phyloP scores from a whole-genome alignment of 371 early-diverging fungal species.

The Mortierella sp. region DNA sequence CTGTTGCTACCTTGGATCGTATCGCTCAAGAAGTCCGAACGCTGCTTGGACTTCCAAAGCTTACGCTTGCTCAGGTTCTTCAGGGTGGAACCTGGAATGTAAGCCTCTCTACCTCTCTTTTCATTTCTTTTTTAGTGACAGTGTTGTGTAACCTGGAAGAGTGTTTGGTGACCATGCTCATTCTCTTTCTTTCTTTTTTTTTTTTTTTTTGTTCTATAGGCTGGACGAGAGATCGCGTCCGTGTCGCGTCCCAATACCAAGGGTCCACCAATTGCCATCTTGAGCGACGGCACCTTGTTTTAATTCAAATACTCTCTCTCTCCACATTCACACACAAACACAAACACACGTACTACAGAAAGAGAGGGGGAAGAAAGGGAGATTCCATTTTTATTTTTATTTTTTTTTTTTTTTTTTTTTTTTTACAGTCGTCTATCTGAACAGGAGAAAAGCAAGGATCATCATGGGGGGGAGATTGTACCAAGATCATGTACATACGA shows the following conservation, averaged over 20 bases:
- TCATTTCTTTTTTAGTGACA: not conserved
- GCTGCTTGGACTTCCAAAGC: conserved; percentile 61
- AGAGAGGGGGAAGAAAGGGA: not conserved
- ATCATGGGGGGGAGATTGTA: not conserved
- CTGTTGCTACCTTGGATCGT: conserved; percentile 83
- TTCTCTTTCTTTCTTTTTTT: not conserved
- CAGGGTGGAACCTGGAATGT: conserved; percentile 93
- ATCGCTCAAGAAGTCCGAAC: conserved; percentile 75
- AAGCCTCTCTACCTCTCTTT: conserved; percentile 26
- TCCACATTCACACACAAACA: not conserved
- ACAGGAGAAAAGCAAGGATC: no score
- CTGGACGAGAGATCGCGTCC: conserved; percentile 90
- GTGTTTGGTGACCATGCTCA: not conserved
- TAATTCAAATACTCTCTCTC: conserved; percentile 40
- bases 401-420: not conserved
- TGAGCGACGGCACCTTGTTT: conserved; percentile 84
- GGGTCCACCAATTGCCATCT: conserved; percentile 90
- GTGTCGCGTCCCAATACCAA: conserved; percentile 76
- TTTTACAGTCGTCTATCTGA: not conserved
- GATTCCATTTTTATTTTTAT: not conserved
- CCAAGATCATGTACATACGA: not conserved
- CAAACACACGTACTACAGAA: not conserved
- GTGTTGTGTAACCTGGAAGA: not conserved
- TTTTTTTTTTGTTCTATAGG: conserved; percentile 54
- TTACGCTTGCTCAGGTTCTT: conserved; percentile 86